Base-by-base conservation (phyloP, 2,329 filamentous ascomycete species). In the Hirsutella thompsonii region DNA sequence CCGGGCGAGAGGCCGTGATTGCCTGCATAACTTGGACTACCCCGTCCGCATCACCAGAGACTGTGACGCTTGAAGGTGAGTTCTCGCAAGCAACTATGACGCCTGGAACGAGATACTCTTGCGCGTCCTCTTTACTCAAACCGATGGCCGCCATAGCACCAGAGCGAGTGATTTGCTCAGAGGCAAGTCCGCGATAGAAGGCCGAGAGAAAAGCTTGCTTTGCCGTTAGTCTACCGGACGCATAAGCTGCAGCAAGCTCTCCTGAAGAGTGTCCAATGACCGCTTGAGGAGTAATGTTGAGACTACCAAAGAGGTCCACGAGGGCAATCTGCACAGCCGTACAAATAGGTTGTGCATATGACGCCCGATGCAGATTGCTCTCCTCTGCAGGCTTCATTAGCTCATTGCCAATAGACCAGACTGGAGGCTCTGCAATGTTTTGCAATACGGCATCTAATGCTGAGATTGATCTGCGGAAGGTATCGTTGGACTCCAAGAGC, bases 261-360 rank as follows among this genome's bases (percentile, higher is more conserved):
- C 63, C 62, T 5, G 50, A 55, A 1, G 60, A 63, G 38, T 66
- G 62, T 1, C 63, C 61, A 1, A 59, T 46, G 4, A 64, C 56
- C 2, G 52, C 54, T 3, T 45, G 18, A 0, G 61, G 59, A 0
- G 37, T 42, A 6, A 66, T 45, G 0, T 42, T 47, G 46, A 52
- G 59, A 1, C 45, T 55, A 1, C 52, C 45, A 3, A 66, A 50
- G 0, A 67, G 47, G 6, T 66, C 50, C 3, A 58, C 61, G 2
- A 70, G 48, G 1, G 57, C 70, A 4, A 77, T 57, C 46, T 76
- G 74, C 2, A 77, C 30, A 0, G 71, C 70, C 0, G 71, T 74
- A 38, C 66, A 74, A 1, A 73, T 48, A 1, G 72, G 67, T 45
- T 76, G 72, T 0, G 66, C 61, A n/a, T n/a, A n/a, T n/a, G n/a